Percentiles rank a stretch among this genome's conserved stretches.
phyloP scores from a whole-genome alignment of 2,329 filamentous ascomycete genomes.

The Penicillium freii region DNA sequence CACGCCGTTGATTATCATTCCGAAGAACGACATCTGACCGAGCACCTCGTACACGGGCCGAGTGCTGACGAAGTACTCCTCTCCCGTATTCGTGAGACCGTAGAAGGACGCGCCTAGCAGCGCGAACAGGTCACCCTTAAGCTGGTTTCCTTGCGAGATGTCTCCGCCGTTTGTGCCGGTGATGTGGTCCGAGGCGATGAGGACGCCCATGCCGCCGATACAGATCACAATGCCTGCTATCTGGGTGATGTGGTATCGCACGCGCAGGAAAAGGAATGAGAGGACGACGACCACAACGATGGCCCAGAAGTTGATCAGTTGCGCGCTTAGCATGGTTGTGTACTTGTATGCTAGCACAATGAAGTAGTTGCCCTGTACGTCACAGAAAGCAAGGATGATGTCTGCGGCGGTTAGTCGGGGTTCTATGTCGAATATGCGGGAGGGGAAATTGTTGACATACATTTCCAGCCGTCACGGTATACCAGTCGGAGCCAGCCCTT shows the following conservation, averaged over 20 bases:
- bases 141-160: constrained; percentile 57
- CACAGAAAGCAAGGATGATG: constrained; percentile 85
- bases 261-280: constrained; percentile 76
- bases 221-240: constrained; percentile 83
- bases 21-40: constrained; percentile 85
- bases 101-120: constrained; percentile 87
- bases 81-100: constrained; percentile 83
- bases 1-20: constrained; percentile 83
- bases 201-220: constrained; percentile 84
- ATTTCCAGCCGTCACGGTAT: constrained; percentile 80
- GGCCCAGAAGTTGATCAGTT: constrained; percentile 98
- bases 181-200: constrained; percentile 85
- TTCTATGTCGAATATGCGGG: neutral
- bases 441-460: constrained; percentile 28
- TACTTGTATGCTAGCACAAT: constrained; percentile 90
- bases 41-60: constrained; percentile 90
- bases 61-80: constrained; percentile 90
- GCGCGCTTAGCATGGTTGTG: constrained; percentile 87
- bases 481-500: constrained; percentile 66
- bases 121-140: constrained; percentile 92
- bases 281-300: constrained; percentile 88
- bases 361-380: constrained; percentile 98
- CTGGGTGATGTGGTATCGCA: constrained; percentile 87
- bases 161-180: constrained; percentile 68
- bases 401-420: constrained; percentile 42